Evolutionary conservation across 2,329 filamentous ascomycete genomes (phyloP), one percentile per base, ranked within the genome.

Genomic region (Talaromyces albobiverticillius): DNA sequence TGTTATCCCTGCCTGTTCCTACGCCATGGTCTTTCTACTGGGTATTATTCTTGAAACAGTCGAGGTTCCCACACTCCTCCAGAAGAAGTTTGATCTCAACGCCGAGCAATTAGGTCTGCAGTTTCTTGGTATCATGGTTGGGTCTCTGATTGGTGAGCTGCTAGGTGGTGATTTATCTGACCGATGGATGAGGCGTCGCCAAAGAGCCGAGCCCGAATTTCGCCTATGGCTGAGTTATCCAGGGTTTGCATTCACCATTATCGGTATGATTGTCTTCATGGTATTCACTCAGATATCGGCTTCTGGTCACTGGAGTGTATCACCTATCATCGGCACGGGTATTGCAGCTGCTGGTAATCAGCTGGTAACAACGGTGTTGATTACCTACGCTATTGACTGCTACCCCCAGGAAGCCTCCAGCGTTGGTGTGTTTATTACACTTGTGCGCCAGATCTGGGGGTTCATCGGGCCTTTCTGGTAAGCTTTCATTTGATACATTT

Each of bases 351-450:
- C 74, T 4, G 82, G 82, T 0, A 84, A 84, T 56, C 82, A 85
- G 65, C 78, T 85, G 34, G 74, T 84, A n/a, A 85, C 82, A 0
- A 85, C 83, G 0, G 78, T 84, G 2, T 62, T 83, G 42, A 79
- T 83, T 22, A 84, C 83, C 0, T 85, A 84, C 62, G 78, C 81
- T 0, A 77, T 86, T 1, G 83, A 85, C 59, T 82, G 79, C 60
- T 77, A 82, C 57, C 74, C 70, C 2, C 71, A 80, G 26, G 74
- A 82, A 40, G 73, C 80, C 0, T 77, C 76, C 1, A 76, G 77
- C 50, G 74, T 85, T n/a, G 82, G 82, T 2, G 82, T 84, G 0
- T 84, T 84, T 57, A 75, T 85, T 58, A 83, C 76, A 3, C 72
- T 84, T 51, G 75, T 83, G 1, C 72, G 82, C 7, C 78, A 81